phyloP scores from a whole-genome alignment of 2,329 filamentous ascomycete genomes.

The Nannizziopsis arthrosporioides region DNA sequence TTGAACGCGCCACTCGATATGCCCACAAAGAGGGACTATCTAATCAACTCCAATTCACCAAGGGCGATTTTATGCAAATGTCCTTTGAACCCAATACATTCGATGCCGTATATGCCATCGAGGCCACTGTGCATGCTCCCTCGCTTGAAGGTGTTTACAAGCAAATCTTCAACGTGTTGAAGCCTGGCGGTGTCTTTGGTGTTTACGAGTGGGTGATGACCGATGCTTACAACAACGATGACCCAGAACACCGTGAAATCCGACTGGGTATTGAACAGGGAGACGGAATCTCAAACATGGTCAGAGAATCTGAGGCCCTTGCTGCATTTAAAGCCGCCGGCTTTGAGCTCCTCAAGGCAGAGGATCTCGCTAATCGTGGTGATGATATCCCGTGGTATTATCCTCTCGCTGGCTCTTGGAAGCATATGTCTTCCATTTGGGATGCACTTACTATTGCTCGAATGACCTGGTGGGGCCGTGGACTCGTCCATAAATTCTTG shows the following conservation, averaged over 20 bases:
- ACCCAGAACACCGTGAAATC: slow-evolving; percentile 76
- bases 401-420: slow-evolving; percentile 73
- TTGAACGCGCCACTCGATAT: slow-evolving; percentile 80
- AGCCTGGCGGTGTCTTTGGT: slow-evolving; percentile 88
- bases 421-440: slow-evolving; percentile 65
- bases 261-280: slow-evolving; percentile 91
- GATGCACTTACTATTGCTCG: slow-evolving; percentile 75
- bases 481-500: slow-evolving; percentile 62
- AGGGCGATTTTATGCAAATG: slow-evolving; percentile 99
- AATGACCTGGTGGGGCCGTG: slow-evolving; percentile 77
- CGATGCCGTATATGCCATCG: slow-evolving; percentile 92
- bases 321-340: slow-evolving; percentile 76
- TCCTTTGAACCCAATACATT: slow-evolving; percentile 83
- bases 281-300: slow-evolving; percentile 97
- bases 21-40: slow-evolving; percentile 69
- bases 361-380: slow-evolving; percentile 69
- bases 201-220: slow-evolving; percentile 62
- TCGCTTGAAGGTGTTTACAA: slow-evolving; percentile 83
- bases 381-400: slow-evolving; percentile 87
- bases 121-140: slow-evolving; percentile 91
- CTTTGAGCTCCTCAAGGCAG: slow-evolving; percentile 69
- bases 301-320: slow-evolving; percentile 68
- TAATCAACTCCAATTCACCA: slow-evolving; percentile 71
- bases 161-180: slow-evolving; percentile 88
- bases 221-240: slow-evolving; percentile 80